Evolutionary conservation across 495 filamentous ascomycete species (phyloP).

Genomic region (Neurospora pannonica): DNA sequence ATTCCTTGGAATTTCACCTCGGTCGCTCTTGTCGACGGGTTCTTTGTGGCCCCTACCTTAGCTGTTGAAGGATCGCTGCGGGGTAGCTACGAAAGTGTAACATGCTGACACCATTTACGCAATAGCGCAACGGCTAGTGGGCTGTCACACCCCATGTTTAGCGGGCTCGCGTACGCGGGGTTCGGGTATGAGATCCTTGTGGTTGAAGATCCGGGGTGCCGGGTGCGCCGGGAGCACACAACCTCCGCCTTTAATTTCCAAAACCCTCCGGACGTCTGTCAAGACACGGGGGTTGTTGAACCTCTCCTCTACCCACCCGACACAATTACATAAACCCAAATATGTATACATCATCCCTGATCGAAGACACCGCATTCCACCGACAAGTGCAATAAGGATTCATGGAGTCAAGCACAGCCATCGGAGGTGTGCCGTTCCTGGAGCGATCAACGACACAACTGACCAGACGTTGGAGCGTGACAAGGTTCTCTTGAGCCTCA

Average conservation of each 20-base stretch:
- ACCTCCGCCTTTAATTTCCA: not conserved
- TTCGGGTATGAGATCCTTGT: not conserved
- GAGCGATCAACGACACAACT: not conserved
- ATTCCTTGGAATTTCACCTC: not conserved
- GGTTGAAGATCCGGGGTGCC: not conserved
- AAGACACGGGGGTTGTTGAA: not conserved
- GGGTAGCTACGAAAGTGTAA: not conserved
- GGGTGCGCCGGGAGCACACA: not conserved
- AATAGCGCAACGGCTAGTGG: not conserved
- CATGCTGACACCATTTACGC: not conserved
- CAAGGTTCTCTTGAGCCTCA: not conserved
- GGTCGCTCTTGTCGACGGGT: not conserved
- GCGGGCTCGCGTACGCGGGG: not conserved
- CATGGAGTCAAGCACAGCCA: not conserved
- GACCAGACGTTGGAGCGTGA: not conserved
- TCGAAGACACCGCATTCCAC: not conserved
- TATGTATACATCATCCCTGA: not conserved
- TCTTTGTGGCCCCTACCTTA: not conserved
- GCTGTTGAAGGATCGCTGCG: not conserved
- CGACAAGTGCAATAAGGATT: not conserved
- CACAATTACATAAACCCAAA: not conserved
- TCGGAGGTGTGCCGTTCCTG: not conserved
- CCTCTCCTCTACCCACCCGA: not conserved
- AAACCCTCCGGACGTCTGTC: not conserved
- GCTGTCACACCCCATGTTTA: not conserved